phyloP scores from a whole-genome alignment of 2,329 filamentous ascomycete species.

The Penicillium italicum region DNA sequence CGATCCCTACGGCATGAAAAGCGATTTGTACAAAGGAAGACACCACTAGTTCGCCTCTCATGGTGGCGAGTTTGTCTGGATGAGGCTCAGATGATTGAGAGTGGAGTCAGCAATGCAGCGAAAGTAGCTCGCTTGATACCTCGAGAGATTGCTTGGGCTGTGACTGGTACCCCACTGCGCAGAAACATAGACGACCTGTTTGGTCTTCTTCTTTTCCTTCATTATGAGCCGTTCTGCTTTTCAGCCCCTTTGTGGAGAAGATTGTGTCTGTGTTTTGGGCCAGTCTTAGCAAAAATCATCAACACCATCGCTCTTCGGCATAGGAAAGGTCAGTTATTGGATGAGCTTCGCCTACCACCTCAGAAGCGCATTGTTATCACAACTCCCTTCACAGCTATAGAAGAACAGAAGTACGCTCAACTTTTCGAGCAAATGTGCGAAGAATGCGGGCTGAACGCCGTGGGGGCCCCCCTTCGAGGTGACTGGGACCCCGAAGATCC shows the following conservation, averaged over 20 bases:
- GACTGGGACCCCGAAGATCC: conserved; percentile 64
- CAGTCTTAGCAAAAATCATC: conserved; percentile 67
- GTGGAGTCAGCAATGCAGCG: conserved; percentile 77
- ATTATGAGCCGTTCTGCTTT: conserved; percentile 70
- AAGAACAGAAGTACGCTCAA: conserved; percentile 81
- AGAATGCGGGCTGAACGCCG: conserved; percentile 60
- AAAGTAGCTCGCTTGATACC: conserved; percentile 75
- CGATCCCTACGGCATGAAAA: conserved; percentile 64
- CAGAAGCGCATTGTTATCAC: conserved; percentile 86
- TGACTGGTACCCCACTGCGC: conserved; percentile 85
- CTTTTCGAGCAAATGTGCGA: conserved; percentile 73
- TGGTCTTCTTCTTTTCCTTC: conserved; percentile 76
- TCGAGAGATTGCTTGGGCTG: conserved; percentile 81
- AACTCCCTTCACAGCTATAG: conserved; percentile 83
- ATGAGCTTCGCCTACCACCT: conserved; percentile 73
- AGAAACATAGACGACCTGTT: conserved; percentile 74
- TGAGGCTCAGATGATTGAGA: conserved; percentile 85
- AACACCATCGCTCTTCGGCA: conserved; percentile 72
- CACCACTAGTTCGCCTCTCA: conserved; percentile 72
- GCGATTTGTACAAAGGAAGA: conserved; percentile 63
- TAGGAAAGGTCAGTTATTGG: conserved; percentile 74
- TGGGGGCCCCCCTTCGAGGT: conserved; percentile 59
- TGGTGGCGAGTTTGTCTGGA: conserved; percentile 82
- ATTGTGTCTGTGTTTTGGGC: conserved; percentile 59
- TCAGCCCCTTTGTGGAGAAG: conserved; percentile 64